Conservation (phyloP, 148 eudicot genomes). For the Cornus controversa region DNA sequence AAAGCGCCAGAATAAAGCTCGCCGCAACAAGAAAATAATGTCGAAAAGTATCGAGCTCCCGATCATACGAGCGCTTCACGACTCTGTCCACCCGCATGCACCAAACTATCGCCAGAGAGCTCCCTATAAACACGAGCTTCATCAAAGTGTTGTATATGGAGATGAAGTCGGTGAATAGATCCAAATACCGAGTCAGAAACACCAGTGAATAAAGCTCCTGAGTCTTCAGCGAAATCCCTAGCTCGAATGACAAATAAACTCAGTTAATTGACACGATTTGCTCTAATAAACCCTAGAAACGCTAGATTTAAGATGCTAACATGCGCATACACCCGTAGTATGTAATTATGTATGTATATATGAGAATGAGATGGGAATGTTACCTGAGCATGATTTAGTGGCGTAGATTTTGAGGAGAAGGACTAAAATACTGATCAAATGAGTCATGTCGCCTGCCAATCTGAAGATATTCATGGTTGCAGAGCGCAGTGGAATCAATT, state of each 20-base stretch:
- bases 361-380: neutral
- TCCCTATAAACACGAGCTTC: constrained; percentile 73
- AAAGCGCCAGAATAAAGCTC: constrained; percentile 62
- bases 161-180: constrained; percentile 70
- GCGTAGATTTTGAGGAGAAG: constrained; percentile 83
- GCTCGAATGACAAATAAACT: neutral
- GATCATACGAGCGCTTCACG: constrained; percentile 77
- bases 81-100: constrained; percentile 65
- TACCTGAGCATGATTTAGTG: constrained; percentile 83
- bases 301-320: neutral
- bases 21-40: constrained; percentile 57
- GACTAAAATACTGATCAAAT: constrained; percentile 66
- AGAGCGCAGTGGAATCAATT: neutral
- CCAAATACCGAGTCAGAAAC: constrained; percentile 79
- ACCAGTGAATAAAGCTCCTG: constrained; percentile 87
- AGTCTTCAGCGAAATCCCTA: constrained; percentile 93
- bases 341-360: neutral
- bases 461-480: constrained; percentile 71
- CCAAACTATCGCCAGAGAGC: constrained; percentile 81
- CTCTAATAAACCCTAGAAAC: neutral
- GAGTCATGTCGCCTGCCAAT: constrained; percentile 80
- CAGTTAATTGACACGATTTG: neutral
- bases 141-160: constrained; percentile 76
- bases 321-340: neutral
- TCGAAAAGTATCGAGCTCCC: constrained; percentile 75